Base-by-base conservation (phyloP, 1,284 basidiomycete species). In the Apiotrichum laibachii region DNA sequence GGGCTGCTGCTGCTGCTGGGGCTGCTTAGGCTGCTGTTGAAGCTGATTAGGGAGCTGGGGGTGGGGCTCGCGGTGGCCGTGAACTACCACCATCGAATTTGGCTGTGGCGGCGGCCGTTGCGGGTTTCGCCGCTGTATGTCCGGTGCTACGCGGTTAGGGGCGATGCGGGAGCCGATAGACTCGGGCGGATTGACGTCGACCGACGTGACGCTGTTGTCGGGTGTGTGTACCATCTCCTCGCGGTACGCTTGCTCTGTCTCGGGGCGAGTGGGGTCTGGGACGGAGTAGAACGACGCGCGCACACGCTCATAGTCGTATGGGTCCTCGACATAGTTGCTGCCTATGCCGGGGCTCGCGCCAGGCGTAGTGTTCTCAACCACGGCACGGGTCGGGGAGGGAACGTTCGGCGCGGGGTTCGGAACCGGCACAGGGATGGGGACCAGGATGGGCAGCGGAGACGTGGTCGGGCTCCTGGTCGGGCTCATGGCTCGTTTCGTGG, bases 261-360 rank as follows among this genome's bases (percentile, higher is more conserved):
- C 49, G 35, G 49, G 49, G 19, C 49, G 49, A 5, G 49, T 50
- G 35, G 49, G 49, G 35, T 50, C 49, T 6, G 49, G 49, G 19
- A 50, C 49, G 5, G 49, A 39, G 49, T 39, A 50, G 31, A 50
- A 50, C 18, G n/a, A 37, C 16, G 35, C 15, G n/a, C 49, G 49
- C 7, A 19, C 37, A 5, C n/a, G 49, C 9, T 50, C 35, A n/a
- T 50, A 50, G 35, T 50, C 49, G 49, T 50, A 9, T 18, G 12
- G 19, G 6, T 50, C 49, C 19, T 26, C 8, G 22, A 15, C 13
- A 10, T 45, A 15, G n/a, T 12, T 39, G 40, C 15, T n/a, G 40
- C 40, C 40, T 2, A 12, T 7, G 8, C 40, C 19, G 37, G 37
- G 12, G 37, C 37, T 11, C 12, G 15, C 37, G 37, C 11, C 11